phyloP scores from a whole-genome alignment of 106 monocot species.

The Alisma plantagoaquatica region DNA sequence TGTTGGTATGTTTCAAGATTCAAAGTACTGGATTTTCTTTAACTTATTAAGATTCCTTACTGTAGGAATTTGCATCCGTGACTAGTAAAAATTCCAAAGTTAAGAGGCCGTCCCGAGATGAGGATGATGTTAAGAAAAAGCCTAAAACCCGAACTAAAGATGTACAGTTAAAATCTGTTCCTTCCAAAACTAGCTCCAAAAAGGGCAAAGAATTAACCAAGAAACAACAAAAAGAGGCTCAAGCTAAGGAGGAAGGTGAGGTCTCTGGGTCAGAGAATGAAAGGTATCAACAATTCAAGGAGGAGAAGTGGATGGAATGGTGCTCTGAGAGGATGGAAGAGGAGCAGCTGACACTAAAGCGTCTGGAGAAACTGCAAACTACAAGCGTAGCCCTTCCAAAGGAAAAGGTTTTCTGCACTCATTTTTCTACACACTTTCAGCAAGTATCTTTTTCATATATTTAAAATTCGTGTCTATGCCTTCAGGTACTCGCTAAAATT shows the following conservation, averaged over 20 bases:
- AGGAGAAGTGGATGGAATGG: slow-evolving; percentile 99
- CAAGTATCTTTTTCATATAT: background rate
- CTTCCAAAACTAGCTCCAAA: slow-evolving; percentile 23
- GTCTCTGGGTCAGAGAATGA: slow-evolving; percentile 81
- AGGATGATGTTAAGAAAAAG: slow-evolving; percentile 22
- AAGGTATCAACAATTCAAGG: slow-evolving; percentile 68
- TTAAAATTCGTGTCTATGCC: background rate
- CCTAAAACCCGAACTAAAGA: slow-evolving; percentile 37
- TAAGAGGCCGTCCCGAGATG: slow-evolving; percentile 45
- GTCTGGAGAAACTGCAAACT: slow-evolving; percentile 80
- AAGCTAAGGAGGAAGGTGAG: slow-evolving; percentile 92
- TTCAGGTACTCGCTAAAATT: slow-evolving; percentile 87
- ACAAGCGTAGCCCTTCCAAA: slow-evolving; percentile 93
- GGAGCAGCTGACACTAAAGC: slow-evolving; percentile 68
- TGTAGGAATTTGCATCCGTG: slow-evolving; percentile 74
- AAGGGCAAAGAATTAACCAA: slow-evolving; percentile 23
- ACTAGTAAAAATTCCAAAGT: slow-evolving; percentile 54
- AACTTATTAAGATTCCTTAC: too few relatives aligned
- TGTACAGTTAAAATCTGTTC: slow-evolving; percentile 13
- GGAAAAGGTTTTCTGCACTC: slow-evolving; percentile 60
- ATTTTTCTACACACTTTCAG: too few relatives aligned
- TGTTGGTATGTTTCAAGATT: too few relatives aligned
- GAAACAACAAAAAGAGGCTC: slow-evolving; percentile 40
- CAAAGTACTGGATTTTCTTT: too few relatives aligned
- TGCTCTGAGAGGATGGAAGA: slow-evolving; percentile 90